Percentiles rank a stretch among this genome's conserved stretches.
Conservation (phyloP, 257 asterid genomes). For the Anisodus acutangulus region DNA sequence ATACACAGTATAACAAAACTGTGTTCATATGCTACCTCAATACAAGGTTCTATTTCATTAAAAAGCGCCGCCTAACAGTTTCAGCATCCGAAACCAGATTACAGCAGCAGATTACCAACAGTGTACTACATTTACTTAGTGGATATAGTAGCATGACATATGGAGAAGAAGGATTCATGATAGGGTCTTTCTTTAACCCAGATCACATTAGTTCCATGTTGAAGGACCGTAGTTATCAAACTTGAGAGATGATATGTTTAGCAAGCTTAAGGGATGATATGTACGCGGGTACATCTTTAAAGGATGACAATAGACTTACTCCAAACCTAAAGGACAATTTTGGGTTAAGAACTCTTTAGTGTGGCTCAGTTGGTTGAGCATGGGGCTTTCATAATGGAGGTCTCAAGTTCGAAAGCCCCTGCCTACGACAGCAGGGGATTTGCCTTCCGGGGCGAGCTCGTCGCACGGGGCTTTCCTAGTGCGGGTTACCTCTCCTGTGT, state of each 20-base stretch:
- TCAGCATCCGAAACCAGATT: background rate
- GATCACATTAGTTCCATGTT: too few species aligned
- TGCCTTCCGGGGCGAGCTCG: too few species aligned
- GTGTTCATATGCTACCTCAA: background rate
- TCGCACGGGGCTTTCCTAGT: too few species aligned
- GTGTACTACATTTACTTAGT: background rate
- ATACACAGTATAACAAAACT: background rate
- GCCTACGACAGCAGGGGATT: too few species aligned
- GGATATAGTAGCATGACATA: background rate
- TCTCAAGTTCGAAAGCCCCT: too few species aligned
- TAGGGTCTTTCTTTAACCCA: too few species aligned
- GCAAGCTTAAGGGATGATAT: background rate
- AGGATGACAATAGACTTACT: background rate
- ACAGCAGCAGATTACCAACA: background rate
- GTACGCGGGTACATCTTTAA: background rate
- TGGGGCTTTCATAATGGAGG: too few species aligned
- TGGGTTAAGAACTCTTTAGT: background rate
- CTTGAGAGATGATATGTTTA: background rate
- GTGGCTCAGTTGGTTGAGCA: too few species aligned
- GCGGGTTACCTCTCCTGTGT: too few species aligned
- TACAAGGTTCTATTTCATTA: background rate
- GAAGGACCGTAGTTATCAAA: too few species aligned
- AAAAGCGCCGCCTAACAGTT: background rate
- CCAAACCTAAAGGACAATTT: background rate
- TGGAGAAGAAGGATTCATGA: background rate